Evolutionary conservation across 140 eudicot species (phyloP).

Genomic region (Oenanthe javanica): DNA sequence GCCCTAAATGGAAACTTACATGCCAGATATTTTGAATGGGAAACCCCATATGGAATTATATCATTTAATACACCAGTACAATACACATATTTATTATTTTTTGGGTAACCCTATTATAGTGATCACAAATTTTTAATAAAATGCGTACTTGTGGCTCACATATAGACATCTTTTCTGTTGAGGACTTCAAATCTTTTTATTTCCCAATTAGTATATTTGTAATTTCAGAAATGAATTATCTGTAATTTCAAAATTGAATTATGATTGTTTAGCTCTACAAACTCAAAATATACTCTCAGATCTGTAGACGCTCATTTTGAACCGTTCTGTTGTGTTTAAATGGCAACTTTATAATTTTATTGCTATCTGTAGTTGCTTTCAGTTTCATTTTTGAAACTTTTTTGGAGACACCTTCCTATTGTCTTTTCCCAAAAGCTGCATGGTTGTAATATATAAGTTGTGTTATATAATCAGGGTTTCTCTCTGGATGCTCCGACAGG

Average conservation of each 20-base stretch:
- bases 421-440: neutral
- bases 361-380: neutral
- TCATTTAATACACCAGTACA: neutral
- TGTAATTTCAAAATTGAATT: neutral
- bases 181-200: no score
- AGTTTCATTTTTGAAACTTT: neutral
- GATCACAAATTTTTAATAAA: neutral
- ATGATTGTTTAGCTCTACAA: neutral
- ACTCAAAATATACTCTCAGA: neutral
- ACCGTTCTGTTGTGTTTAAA: neutral
- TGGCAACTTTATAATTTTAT: neutral
- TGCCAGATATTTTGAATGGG: neutral
- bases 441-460: neutral
- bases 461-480: conserved; percentile 55
- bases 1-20: neutral
- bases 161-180: no score
- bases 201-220: no score
- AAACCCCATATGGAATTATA: neutral
- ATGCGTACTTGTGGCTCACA: neutral
- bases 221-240: neutral
- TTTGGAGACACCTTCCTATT: no score
- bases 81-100: neutral
- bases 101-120: no score
- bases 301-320: neutral
- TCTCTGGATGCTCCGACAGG: conserved; percentile 52